Evolutionary conservation across 2,329 filamentous ascomycete species (phyloP), one percentile per base, ranked within the genome.

Genomic region (Trichoderma asperellum): DNA sequence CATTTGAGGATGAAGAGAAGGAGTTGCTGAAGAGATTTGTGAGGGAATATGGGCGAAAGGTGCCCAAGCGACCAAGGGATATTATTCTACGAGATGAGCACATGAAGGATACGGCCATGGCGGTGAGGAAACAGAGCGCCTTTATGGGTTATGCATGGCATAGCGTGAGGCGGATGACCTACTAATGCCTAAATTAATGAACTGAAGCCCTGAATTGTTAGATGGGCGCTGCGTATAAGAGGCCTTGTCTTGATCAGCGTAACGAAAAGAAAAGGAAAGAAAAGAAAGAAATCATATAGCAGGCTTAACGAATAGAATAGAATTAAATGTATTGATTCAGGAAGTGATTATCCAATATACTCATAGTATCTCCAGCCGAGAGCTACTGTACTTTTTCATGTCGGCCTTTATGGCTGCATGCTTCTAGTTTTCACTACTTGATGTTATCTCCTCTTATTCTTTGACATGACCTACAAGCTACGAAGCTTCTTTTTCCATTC

Each of bases 71-170:
- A 71, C 89, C 95, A 0, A 86, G 94, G n/a, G 96, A 99, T 79
- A 91, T 91, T 75, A 81, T 98, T 69, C 82, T 98, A 34, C 86
- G 95, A 55, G 95, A 98, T 78, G 85, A 85, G 32, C 80, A 83
- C 10, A 86, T 91, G 7, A 90, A 88, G 52, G 85, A 84, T 52
- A 83, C 85, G 18, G 93, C 91, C n/a, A 82, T 98, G 79, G 89
- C 92, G 73, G 86, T 96, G 72, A 87, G 96, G 70, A 97, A 95
- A 80, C 87, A 86, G 77, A 91, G 88, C 32, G 94, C 93, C 0
- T 98, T 98, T 79, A 80, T 96, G 71, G 95, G 95, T 0, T 99
- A 99, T 77, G 93, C 92, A 2, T 98, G 96, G 84, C 87, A 89
- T 14, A 83, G 89, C 70, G 79, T 79, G 76, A 75, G 78, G 47